Conservation (phyloP, 495 filamentous ascomycete genomes). For the Penicillium taxi region DNA sequence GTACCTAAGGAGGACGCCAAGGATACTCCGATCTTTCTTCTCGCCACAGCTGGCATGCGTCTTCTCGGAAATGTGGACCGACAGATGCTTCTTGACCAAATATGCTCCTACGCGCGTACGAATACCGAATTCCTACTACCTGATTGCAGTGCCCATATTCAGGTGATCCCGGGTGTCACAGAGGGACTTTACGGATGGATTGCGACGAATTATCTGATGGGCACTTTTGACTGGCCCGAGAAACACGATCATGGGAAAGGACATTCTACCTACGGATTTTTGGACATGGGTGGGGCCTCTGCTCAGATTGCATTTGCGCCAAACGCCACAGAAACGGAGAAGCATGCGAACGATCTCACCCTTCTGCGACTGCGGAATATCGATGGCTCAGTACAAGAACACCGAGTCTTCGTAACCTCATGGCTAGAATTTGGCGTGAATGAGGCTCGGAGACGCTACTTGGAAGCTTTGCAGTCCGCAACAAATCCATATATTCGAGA, state of each 20-base stretch:
- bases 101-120: conserved; percentile 73
- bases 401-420: conserved; percentile 86
- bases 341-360: conserved; percentile 85
- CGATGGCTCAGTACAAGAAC: conserved; percentile 66
- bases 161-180: conserved; percentile 94
- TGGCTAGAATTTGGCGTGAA: conserved; percentile 97
- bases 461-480: conserved; percentile 58
- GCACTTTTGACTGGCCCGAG: conserved; percentile 79
- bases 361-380: conserved; percentile 75
- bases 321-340: conserved; percentile 81
- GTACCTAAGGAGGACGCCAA: conserved; percentile 72
- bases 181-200: conserved; percentile 99
- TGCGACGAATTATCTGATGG: conserved; percentile 92
- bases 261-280: conserved; percentile 93
- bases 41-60: conserved; percentile 96
- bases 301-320: conserved; percentile 97
- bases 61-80: conserved; percentile 70
- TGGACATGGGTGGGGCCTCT: conserved; percentile 97
- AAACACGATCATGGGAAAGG: conserved; percentile 71
- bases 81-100: conserved; percentile 60
- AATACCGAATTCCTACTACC: conserved; percentile 80
- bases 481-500: conserved; percentile 49
- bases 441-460: conserved; percentile 74
- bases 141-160: conserved; percentile 84
- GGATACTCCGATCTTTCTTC: conserved; percentile 86